Percentiles rank a stretch among this genome's conserved stretches.
These are phyloP conservation scores for Boletus semigastroideus DNA, from an alignment of 1,284 basidiomycete genomes.

Conservation along the genomic window DNA sequence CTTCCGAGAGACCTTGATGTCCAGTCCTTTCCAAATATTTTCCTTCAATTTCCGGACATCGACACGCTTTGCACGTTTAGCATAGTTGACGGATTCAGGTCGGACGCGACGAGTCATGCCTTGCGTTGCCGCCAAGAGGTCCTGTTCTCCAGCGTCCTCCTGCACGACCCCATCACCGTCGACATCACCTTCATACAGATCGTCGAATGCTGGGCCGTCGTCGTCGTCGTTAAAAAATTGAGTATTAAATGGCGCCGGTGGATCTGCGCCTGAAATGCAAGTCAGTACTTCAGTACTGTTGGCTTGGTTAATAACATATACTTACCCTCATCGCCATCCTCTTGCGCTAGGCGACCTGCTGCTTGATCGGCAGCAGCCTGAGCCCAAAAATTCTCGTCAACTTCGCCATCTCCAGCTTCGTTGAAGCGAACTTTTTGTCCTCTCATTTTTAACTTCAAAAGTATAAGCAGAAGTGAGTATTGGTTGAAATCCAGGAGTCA, in stretches of 20 bases:
- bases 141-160: conserved; percentile 74
- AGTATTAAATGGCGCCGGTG: conserved; percentile 81
- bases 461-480: conserved; percentile 7
- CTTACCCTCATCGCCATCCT: conserved; percentile 66
- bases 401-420: conserved; percentile 72
- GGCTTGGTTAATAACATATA: background rate
- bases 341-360: conserved; percentile 51
- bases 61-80: conserved; percentile 94
- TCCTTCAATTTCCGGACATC: conserved; percentile 98
- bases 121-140: conserved; percentile 80
- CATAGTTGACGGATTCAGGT: conserved; percentile 92
- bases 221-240: conserved; percentile 98
- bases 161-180: conserved; percentile 45
- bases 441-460: conserved; percentile 75
- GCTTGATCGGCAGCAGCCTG: conserved; percentile 84
- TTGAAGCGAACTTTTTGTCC: conserved; percentile 60
- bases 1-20: conserved; percentile 59
- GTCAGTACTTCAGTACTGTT: conserved; percentile 6
- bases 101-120: conserved; percentile 77
- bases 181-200: conserved; percentile 60
- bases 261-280: conserved; percentile 39
- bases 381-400: conserved; percentile 95
- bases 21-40: conserved; percentile 93
- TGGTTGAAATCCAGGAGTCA: background rate
- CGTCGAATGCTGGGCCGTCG: conserved; percentile 77